phyloP scores from a whole-genome alignment of 2,329 filamentous ascomycete genomes.

The Teratosphaeria nubilosa region DNA sequence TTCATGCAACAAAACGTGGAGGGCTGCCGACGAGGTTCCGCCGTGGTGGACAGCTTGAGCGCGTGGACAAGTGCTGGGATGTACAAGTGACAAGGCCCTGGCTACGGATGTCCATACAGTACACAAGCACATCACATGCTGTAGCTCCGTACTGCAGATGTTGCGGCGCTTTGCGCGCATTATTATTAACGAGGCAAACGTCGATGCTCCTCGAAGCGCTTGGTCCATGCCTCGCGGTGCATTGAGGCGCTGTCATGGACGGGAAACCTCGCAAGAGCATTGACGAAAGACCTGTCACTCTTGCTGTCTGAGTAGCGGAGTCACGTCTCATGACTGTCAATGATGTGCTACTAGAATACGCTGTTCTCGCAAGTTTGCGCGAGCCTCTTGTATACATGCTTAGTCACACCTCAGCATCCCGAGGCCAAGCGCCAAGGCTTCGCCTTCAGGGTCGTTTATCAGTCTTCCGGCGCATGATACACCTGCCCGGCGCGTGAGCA shows the following conservation, averaged over 20 bases:
- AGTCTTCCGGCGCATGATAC: constrained; percentile 4
- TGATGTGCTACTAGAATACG: background rate
- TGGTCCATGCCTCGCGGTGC: background rate
- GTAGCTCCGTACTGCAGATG: background rate
- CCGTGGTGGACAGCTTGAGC: background rate
- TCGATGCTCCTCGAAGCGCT: background rate
- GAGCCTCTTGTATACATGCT: background rate
- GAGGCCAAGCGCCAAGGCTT: background rate
- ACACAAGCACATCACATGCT: background rate
- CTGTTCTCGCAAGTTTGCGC: background rate
- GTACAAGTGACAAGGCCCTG: too few species aligned
- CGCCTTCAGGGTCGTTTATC: background rate
- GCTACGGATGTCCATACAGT: too few species aligned
- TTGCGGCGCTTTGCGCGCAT: background rate
- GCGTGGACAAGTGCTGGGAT: background rate
- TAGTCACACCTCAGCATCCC: background rate
- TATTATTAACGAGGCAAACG: background rate
- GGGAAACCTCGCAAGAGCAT: background rate
- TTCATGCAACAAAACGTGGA: background rate
- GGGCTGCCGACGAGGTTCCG: background rate
- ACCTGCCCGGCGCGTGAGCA: constrained; percentile 3
- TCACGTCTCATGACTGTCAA: background rate
- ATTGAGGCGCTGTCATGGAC: background rate
- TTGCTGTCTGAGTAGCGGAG: background rate
- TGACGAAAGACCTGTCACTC: background rate